Conservation (phyloP, 495 filamentous ascomycete genomes). For the Acidomyces sp. region DNA sequence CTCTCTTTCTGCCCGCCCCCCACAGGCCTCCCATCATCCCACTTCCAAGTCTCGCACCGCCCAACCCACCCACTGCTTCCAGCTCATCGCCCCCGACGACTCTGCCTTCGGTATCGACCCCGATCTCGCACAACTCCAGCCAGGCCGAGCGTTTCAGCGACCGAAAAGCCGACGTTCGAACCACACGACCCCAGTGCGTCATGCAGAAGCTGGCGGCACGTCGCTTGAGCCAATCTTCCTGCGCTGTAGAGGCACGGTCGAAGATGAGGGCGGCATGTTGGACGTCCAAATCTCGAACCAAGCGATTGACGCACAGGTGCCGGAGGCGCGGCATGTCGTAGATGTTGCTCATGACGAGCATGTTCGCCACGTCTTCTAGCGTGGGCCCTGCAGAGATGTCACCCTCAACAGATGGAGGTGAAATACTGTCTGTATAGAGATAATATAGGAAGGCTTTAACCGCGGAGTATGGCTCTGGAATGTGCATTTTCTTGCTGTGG, state of each 20-base stretch:
- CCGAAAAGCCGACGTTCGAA: slow-evolving; percentile 76
- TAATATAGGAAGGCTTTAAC: slow-evolving; percentile 93
- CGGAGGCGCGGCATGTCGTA: slow-evolving; percentile 92
- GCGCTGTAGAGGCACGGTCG: slow-evolving; percentile 80
- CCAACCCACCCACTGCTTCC: slow-evolving; percentile 61
- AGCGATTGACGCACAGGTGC: slow-evolving; percentile 72
- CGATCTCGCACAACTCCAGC: slow-evolving; percentile 77
- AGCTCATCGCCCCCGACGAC: slow-evolving; percentile 75
- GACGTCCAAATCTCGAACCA: slow-evolving; percentile 80
- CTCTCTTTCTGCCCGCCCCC: slow-evolving; percentile 37
- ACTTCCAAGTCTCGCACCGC: slow-evolving; percentile 45
- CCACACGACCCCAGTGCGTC: slow-evolving; percentile 86
- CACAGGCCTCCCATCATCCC: slow-evolving; percentile 31
- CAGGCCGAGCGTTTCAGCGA: slow-evolving; percentile 61
- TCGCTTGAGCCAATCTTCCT: slow-evolving; percentile 82
- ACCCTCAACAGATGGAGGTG: slow-evolving; percentile 35
- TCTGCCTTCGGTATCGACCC: slow-evolving; percentile 73
- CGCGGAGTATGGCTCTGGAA: slow-evolving; percentile 87
- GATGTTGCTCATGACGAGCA: slow-evolving; percentile 93
- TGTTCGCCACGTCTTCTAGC: slow-evolving; percentile 78
- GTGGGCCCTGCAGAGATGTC: slow-evolving; percentile 45
- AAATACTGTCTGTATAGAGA: slow-evolving; percentile 88
- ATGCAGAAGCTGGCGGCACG: slow-evolving; percentile 80
- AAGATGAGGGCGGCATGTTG: slow-evolving; percentile 91
- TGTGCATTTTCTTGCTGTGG: slow-evolving; percentile 92